Evolutionary conservation across 148 eudicot species (phyloP).

Genomic region (Fallopia convolvulus): DNA sequence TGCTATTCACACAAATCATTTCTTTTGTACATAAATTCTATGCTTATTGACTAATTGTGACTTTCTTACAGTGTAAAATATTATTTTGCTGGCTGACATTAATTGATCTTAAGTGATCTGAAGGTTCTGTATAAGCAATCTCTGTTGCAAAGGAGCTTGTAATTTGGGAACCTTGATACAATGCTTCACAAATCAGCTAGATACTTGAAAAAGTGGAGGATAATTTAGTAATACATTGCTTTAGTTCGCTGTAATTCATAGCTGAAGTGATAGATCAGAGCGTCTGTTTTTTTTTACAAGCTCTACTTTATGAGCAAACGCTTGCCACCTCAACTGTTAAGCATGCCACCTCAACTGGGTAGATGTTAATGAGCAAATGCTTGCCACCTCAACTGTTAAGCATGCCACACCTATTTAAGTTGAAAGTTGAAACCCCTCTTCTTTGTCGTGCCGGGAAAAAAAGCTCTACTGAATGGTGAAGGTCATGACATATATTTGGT

Average conservation of each 20-base stretch:
- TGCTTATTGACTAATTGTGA: neutral
- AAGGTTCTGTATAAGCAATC: neutral
- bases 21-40: neutral
- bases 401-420: too few relatives aligned
- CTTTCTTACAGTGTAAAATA: neutral
- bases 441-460: neutral
- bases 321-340: neutral
- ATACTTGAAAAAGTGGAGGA: neutral
- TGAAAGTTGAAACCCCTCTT: neutral
- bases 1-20: neutral
- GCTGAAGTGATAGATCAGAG: neutral
- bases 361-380: neutral
- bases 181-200: neutral
- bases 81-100: neutral
- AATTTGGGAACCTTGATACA: neutral
- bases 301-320: neutral
- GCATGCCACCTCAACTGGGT: too few relatives aligned
- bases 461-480: neutral
- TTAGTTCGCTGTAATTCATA: neutral
- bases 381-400: neutral
- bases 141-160: neutral
- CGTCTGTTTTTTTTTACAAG: neutral
- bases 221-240: neutral
- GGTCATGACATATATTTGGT: neutral
- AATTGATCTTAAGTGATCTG: neutral